These are phyloP conservation scores for Hymenoscyphus occultus DNA, from an alignment of 2,329 filamentous ascomycete species.

Conservation along the genomic window DNA sequence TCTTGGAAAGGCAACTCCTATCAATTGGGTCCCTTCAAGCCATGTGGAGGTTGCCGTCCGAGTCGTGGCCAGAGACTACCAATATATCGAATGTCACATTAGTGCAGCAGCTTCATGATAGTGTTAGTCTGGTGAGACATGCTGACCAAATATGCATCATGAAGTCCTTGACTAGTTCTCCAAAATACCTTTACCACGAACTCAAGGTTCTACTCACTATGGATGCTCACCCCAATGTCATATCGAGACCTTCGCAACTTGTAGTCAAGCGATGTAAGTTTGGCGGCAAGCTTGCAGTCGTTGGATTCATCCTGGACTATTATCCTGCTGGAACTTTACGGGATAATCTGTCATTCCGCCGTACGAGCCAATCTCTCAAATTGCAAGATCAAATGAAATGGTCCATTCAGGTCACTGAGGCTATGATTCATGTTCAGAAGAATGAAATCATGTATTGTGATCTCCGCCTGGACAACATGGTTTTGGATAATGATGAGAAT, in stretches of 20 bases:
- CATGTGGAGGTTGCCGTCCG: background rate
- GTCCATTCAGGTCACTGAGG: background rate
- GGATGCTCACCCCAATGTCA: slow-evolving; percentile 51
- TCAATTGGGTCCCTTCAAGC: background rate
- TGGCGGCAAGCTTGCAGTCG: background rate
- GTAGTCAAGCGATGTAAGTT: background rate
- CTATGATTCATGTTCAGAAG: background rate
- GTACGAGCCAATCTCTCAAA: background rate
- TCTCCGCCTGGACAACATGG: background rate
- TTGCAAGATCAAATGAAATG: background rate
- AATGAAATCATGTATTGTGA: background rate
- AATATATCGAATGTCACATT: background rate
- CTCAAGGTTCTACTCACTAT: slow-evolving; percentile 53
- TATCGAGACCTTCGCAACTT: slow-evolving; percentile 50
- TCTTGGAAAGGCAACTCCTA: background rate
- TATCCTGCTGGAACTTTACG: background rate
- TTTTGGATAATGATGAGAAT: background rate
- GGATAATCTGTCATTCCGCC: background rate
- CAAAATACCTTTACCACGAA: slow-evolving; percentile 62
- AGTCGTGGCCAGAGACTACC: background rate
- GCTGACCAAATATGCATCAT: slow-evolving; percentile 47
- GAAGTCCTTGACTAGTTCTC: slow-evolving; percentile 55
- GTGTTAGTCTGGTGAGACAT: slow-evolving; percentile 23
- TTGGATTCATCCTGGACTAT: background rate
- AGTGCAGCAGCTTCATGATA: background rate